Evolutionary conservation across 371 early-diverging fungal species (phyloP), one percentile per base, ranked within the genome.

Genomic region (Mucor velutinosus): DNA sequence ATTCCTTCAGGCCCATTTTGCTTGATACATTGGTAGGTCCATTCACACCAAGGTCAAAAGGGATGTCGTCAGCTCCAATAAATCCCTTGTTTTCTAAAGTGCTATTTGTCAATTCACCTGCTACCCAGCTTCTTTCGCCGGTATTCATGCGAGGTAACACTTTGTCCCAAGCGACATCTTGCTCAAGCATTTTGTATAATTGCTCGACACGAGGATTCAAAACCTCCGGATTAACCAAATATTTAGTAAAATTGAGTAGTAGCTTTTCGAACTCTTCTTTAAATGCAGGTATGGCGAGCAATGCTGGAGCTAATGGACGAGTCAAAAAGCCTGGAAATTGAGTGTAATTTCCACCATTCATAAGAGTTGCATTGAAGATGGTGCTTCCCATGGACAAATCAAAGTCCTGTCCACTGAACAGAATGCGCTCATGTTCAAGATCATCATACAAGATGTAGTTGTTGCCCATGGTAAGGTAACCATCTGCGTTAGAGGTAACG

Each of bases 401-500:
- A 25, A 77, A 49, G 27, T 79, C 80, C 66, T 73, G 73, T 15
- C 59, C 58, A 19, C 73, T 71, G 51, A 59, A 77, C 17, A 71
- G 51, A 41, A 74, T 66, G 7, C 62, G 57, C 4, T 58, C 63
- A n/a, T 58, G 35, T 3, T 25, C 35, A 27, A 69, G 63, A 37
- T 73, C 53, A 7, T 76, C 66, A 27, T 79, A 79, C 27, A 79
- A 23, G 33, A 74, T 69, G 39, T 72, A 79, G 25, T 79, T 79
- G 19, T 76, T 66, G 19, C 67, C 51, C 49, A 74, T 79, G 30
- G 66, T 58, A n/a, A 73, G 37, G 37, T 76, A 74, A 11, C 70
- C 75, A 62, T 79, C 79, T 41, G 59, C 56, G 49, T 65, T 45
- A 5, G 49, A 56, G 4, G 61, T 61, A 15, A 70, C 23, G 10